Percentiles rank a stretch among this genome's conserved stretches.
phyloP scores from a whole-genome alignment of 257 asterid genomes.

The Solanum chiquidenum region DNA sequence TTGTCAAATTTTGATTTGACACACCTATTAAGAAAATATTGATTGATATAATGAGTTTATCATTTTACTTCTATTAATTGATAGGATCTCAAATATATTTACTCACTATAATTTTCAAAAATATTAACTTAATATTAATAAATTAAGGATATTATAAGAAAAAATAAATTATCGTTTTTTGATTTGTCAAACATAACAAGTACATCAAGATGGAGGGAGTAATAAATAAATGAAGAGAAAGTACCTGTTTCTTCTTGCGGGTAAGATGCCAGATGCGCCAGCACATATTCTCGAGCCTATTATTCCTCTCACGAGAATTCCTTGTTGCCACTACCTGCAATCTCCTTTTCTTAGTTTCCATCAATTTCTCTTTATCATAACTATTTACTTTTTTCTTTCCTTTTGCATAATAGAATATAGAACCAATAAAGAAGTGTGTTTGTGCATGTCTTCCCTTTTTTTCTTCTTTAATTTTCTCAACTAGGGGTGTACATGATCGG shows the following conservation, averaged over 20 bases:
- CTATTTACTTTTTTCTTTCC: not conserved
- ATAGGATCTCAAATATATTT: not conserved
- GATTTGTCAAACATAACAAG: no score
- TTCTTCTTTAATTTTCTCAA: not conserved
- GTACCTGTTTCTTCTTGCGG: constrained; percentile 63
- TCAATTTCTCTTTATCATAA: not conserved
- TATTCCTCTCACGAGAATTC: constrained; percentile 41
- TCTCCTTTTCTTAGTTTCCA: not conserved
- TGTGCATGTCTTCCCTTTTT: not conserved
- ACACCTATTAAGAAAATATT: not conserved
- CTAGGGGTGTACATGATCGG: not conserved
- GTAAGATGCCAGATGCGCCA: constrained; percentile 82
- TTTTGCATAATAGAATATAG: not conserved
- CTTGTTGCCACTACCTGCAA: constrained; percentile 57
- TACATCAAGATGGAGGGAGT: not conserved
- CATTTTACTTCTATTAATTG: no score
- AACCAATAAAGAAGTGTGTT: not conserved
- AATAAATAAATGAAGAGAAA: not conserved
- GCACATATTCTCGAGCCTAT: constrained; percentile 70
- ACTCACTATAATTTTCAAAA: no score
- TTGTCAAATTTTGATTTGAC: no score
- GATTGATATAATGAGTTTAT: no score
- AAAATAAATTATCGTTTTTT: no score
- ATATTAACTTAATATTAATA: no score
- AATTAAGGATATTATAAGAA: no score